Evolutionary conservation across 495 filamentous ascomycete species (phyloP), one percentile per base, ranked within the genome.

Genomic region (Neurospora intermedia): DNA sequence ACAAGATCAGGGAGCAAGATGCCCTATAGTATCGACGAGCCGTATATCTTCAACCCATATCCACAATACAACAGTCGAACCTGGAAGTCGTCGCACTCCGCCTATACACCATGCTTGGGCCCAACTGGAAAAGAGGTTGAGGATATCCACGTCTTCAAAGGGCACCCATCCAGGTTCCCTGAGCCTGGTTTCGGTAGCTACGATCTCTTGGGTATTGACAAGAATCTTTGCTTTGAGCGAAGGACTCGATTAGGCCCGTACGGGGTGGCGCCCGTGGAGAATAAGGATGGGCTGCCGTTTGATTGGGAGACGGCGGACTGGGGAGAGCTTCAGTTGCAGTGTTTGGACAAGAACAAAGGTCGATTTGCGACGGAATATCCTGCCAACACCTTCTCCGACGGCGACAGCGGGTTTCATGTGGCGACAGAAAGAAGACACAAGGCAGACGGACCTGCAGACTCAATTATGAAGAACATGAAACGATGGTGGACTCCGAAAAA

Each of bases 171-270:
- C 59, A 87, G 89, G 0, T 93, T 95, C 77, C 93, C 93, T 0
- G 89, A 93, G 10, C 88, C 93, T 18, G 86, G 90, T 2, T 91
- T 96, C 76, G 96, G 96, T 1, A 91, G 90, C 35, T 92, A 96
- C 80, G 84, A 87, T 7, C 79, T 91, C 69, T 80, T 97, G 23
- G 91, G 90, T 0, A 85, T 97, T 59, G 89, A 90, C 69, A 87
- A 92, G 69, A 90, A 96, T 78, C 83, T 98, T 62, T 99, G 96
- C 83, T 99, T 96, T 80, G 96, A 98, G 77, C 87, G 96, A 9
- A 93, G 92, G 79, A 94, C 94, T 27, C 87, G 94, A 59, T 82
- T 97, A 18, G 93, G 93, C 0, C 88, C 90, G 16, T 99, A 98
- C 77, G 94, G 94, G 0, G 85, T 91, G 71, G 87, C 88, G 16